phyloP scores from a whole-genome alignment of 768 basidiomycete genomes.

The Termitomyces sp. region DNA sequence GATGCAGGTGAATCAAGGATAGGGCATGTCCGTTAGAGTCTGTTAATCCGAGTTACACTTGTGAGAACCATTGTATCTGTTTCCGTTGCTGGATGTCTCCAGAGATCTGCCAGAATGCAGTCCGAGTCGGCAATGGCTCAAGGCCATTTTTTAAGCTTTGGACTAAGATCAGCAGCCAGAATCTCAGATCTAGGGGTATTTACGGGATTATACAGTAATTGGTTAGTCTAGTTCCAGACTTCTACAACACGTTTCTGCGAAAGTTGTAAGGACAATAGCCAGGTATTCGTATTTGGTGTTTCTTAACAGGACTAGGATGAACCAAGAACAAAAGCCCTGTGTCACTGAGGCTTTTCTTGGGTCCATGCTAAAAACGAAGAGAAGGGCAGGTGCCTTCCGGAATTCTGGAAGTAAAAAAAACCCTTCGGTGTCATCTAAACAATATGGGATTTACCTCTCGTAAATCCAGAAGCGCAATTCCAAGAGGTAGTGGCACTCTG shows the following conservation, averaged over 20 bases:
- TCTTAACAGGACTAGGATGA: background rate
- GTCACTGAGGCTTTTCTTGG: constrained; percentile 2
- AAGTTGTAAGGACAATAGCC: background rate
- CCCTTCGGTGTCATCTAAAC: constrained; percentile 12
- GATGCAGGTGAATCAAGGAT: too few relatives aligned
- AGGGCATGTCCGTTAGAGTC: background rate
- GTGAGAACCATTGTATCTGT: background rate
- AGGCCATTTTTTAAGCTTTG: constrained; percentile 8
- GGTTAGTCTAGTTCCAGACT: background rate
- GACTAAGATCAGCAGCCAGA: background rate
- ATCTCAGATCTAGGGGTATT: constrained; percentile 5
- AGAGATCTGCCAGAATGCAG: background rate
- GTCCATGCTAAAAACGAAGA: background rate
- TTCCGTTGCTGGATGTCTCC: background rate
- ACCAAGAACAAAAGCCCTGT: background rate
- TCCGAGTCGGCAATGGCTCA: background rate
- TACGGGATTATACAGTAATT: background rate
- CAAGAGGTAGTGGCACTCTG: constrained; percentile 10
- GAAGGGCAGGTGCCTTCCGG: constrained; percentile 1
- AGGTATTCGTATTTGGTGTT: background rate
- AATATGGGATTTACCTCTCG: constrained; percentile 13
- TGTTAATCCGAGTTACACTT: background rate
- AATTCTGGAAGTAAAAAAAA: constrained; percentile 6
- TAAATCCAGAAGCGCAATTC: background rate
- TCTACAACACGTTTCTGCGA: constrained; percentile 1